Evolutionary conservation across 2,329 filamentous ascomycete genomes (phyloP), one percentile per base, ranked within the genome.

Genomic region (Leptographium lundbergii): DNA sequence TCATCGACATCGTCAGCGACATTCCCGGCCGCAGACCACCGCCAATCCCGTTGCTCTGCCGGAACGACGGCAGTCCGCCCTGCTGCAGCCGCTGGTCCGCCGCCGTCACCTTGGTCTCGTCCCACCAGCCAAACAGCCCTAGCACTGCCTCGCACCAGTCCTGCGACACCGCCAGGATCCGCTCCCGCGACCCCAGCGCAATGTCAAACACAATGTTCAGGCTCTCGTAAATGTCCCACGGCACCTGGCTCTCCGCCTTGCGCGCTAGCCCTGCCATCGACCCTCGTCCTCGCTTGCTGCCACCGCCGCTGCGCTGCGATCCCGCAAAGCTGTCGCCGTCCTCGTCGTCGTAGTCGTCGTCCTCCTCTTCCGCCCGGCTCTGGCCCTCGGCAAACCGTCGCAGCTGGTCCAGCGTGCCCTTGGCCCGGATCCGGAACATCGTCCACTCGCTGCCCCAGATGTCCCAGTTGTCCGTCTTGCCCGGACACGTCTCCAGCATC

Each of bases 71-170:
- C 22, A 17, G n/a, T 6, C 25, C 51, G 22, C 22, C 10, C n/a
- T 32, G 32, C 57, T 19, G 25, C 47, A 36, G 27, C 27, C 45
- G n/a, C 6, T 29, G 24, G 24, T 36, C 42, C 2, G 17, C 51
- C 39, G 51, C 57, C 24, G n/a, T 27, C 29, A n/a, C 56, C 57
- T 56, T 57, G 19, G 57, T 45, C 61, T 94, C 89, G 68, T 95
- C 87, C 91, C 91, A 96, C 92, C 92, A 97, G 6, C 88, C 85
- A 36, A 91, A 85, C 56, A 97, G 75, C 1, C 86, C 88, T 61
- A 96, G 74, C 0, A 86, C 88, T 0, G 90, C 91, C 74, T 97
- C 92, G 57, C 92, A 84, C 92, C 92, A 97, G 71, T 96, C 91
- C 67, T 92, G 85, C 1, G 91, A 83, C 52, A 85, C 82, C 54